Conservation (phyloP, 306 rosid genomes). For the Senna siamea region DNA sequence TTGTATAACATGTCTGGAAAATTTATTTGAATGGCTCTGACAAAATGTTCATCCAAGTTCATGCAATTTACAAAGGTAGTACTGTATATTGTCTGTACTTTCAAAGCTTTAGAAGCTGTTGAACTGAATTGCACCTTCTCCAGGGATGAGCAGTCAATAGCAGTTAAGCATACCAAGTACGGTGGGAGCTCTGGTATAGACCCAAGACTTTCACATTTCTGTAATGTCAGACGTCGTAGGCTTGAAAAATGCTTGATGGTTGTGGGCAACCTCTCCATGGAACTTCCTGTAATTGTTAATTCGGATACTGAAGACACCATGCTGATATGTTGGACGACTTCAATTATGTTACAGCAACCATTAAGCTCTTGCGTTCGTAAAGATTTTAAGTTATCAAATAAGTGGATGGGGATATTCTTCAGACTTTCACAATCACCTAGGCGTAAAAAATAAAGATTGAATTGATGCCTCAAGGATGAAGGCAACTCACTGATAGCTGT, state of each 20-base stretch:
- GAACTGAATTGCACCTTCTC: neutral
- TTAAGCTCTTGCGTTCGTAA: neutral
- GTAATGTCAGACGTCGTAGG: neutral
- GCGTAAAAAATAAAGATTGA: neutral
- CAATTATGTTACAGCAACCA: neutral
- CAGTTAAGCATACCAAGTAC: neutral
- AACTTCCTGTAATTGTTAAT: no score
- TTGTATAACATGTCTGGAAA: fast-evolving
- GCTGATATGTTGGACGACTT: neutral
- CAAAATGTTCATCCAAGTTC: neutral
- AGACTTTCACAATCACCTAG: neutral
- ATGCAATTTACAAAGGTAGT: neutral
- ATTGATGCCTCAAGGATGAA: neutral
- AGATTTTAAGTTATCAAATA: neutral
- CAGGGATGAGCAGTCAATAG: neutral
- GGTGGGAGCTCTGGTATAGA: neutral
- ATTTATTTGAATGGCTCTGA: neutral
- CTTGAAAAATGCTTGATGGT: neutral
- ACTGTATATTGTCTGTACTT: no score
- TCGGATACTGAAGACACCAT: neutral
- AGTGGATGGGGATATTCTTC: no score
- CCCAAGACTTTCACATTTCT: neutral
- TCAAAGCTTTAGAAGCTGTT: neutral
- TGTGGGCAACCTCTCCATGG: neutral
- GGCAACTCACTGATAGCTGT: neutral